phyloP scores from a whole-genome alignment of 495 filamentous ascomycete genomes.

The Xylaria cubensis region DNA sequence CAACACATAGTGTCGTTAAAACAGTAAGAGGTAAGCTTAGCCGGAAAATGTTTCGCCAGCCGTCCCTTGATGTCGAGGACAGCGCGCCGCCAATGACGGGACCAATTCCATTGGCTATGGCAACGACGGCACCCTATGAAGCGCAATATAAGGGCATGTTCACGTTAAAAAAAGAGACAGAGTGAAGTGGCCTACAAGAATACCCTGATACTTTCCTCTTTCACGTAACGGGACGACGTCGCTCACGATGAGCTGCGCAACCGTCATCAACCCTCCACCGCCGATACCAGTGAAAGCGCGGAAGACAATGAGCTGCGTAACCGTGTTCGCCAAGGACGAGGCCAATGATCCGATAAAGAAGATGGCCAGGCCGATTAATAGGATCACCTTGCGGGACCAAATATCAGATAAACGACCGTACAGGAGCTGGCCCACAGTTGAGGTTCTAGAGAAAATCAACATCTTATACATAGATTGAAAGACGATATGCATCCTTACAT shows the following conservation, averaged over 20 bases:
- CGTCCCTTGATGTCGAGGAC: constrained; percentile 44
- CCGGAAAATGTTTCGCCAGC: constrained; percentile 65
- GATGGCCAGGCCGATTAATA: neutral
- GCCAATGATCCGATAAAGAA: constrained; percentile 53
- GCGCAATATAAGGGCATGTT: neutral
- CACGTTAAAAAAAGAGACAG: neutral
- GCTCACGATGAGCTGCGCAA: constrained; percentile 60
- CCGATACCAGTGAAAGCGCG: constrained; percentile 63
- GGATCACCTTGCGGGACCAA: neutral
- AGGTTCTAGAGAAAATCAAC: neutral
- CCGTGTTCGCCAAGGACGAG: constrained; percentile 57
- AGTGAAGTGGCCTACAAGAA: constrained; percentile 46
- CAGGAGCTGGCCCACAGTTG: neutral
- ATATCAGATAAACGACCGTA: neutral
- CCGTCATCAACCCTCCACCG: constrained; percentile 62
- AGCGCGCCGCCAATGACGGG: constrained; percentile 56
- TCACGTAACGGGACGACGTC: constrained; percentile 63
- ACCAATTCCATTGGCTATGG: neutral
- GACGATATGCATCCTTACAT: neutral
- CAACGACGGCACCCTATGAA: neutral
- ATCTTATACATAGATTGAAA: neutral
- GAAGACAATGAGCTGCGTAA: constrained; percentile 61
- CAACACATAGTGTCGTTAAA: constrained; percentile 49
- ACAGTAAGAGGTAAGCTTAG: constrained; percentile 57
- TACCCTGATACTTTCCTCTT: constrained; percentile 66